These are phyloP conservation scores for Zygotorulaspora florentina DNA, from an alignment of 805 yeast genomes.

Conservation along the genomic window DNA sequence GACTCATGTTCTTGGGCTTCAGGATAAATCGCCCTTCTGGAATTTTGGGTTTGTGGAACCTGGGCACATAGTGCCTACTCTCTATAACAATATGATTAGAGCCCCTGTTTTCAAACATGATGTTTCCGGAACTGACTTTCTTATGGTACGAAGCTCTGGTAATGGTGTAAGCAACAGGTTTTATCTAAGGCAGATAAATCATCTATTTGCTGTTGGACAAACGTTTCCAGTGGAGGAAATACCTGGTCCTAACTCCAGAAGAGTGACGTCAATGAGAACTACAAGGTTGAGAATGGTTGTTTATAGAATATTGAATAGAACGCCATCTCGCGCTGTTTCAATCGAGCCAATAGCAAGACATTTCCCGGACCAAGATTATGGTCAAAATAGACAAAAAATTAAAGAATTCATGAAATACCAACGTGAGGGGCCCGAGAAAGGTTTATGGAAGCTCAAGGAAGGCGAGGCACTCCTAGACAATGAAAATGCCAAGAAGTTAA, in stretches of 20 bases:
- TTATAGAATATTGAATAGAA: slow-evolving; percentile 75
- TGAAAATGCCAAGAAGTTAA: slow-evolving; percentile 74
- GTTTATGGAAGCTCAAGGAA: slow-evolving; percentile 84
- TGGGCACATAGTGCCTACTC: slow-evolving; percentile 89
- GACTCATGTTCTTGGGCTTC: slow-evolving; percentile 92
- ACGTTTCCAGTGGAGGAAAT: slow-evolving; percentile 88
- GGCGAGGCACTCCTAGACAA: slow-evolving; percentile 65
- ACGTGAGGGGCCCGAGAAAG: slow-evolving; percentile 89
- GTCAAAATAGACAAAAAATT: slow-evolving; percentile 91
- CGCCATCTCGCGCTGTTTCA: slow-evolving; percentile 65
- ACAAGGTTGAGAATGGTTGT: slow-evolving; percentile 92
- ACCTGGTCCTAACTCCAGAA: slow-evolving; percentile 97
- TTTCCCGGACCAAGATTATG: slow-evolving; percentile 95
- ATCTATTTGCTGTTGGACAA: slow-evolving; percentile 85
- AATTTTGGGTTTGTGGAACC: slow-evolving; percentile 95
- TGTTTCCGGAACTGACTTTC: slow-evolving; percentile 69
- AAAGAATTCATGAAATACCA: slow-evolving; percentile 98
- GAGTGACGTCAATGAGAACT: slow-evolving; percentile 88
- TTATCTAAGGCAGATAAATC: slow-evolving; percentile 63
- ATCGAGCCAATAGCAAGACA: slow-evolving; percentile 86
- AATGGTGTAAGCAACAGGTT: slow-evolving; percentile 68
- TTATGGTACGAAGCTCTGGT: slow-evolving; percentile 75
- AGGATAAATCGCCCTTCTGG: slow-evolving; percentile 97
- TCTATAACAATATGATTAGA: slow-evolving; percentile 84
- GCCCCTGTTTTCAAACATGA: slow-evolving; percentile 94